phyloP scores from a whole-genome alignment of 257 asterid species.

The Jaltomata sinuosa region DNA sequence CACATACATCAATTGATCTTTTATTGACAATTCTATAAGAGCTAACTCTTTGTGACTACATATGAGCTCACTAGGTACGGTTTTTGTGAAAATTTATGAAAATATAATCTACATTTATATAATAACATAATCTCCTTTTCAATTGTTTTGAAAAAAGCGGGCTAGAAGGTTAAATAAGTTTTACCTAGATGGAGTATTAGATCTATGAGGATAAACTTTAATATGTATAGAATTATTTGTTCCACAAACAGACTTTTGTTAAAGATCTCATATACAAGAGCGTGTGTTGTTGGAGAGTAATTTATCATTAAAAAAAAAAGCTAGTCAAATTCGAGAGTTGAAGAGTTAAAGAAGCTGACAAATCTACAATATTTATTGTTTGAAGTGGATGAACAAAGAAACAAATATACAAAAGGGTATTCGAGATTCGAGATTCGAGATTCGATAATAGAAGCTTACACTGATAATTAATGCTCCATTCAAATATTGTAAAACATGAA shows the following conservation, averaged over 20 bases:
- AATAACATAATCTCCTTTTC: too few relatives aligned
- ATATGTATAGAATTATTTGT: too few relatives aligned
- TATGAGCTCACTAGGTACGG: too few relatives aligned
- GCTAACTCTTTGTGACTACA: background rate
- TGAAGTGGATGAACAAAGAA: constrained; percentile 5
- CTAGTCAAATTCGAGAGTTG: constrained; percentile 44
- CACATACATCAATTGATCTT: background rate
- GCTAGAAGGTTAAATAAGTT: too few relatives aligned
- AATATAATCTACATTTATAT: too few relatives aligned
- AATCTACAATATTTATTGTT: background rate
- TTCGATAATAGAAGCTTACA: constrained; percentile 27
- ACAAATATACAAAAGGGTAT: constrained; percentile 2
- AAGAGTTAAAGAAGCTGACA: constrained; percentile 57
- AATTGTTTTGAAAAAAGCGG: too few relatives aligned
- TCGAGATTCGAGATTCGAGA: constrained; percentile 46
- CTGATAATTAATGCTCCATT: background rate
- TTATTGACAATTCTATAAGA: background rate
- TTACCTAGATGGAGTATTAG: too few relatives aligned
- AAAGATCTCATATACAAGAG: too few relatives aligned
- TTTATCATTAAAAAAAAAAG: constrained; percentile 13
- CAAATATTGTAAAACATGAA: background rate
- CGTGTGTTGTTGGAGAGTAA: background rate
- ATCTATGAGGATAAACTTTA: too few relatives aligned
- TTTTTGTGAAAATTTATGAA: too few relatives aligned
- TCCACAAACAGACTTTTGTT: too few relatives aligned